Base-by-base conservation (phyloP, 2,329 filamentous ascomycete species). In the Fusarium hainanense region DNA sequence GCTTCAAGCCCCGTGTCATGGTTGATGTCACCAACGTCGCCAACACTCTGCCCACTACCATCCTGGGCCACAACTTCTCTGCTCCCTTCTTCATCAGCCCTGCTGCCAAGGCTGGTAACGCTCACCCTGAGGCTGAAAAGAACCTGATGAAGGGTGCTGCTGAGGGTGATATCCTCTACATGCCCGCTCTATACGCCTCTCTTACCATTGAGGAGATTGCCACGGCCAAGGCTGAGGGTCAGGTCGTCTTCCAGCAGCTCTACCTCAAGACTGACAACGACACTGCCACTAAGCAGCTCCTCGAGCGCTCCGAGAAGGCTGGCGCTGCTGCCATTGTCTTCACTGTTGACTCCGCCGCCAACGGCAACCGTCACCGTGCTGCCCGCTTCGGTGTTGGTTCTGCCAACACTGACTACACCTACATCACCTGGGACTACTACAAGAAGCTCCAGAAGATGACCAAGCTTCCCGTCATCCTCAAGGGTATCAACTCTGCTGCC, bases 41-140 rank as follows among this genome's bases (percentile, higher is more conserved):
- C 64, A 69, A 58, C 28, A 80, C 81, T 18, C 74, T 85, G 50
- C 54, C 69, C 18, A 86, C 85, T 7, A 85, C 81, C 20, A 83
- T 87, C 55, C 77, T 87, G 34, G 85, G 85, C 32, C 78, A 85
- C 77, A 84, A 86, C 76, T 85, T 86, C 75, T 84, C 82, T 1
- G 81, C 82, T 1, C 85, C 85, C n/a, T 84, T 88, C 78, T 88
- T 84, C 78, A 87, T 88, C 73, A 80, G 80, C 60, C 85, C 85
- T 7, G 83, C 81, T 12, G 83, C 85, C 27, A 79, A 79, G 8
- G 85, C 77, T 20, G 81, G 76, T 28, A 82, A 83, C 54, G 85
- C 74, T 10, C 79, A 87, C 66, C 74, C 78, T 0, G 79, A 82
- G 12, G 85, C 78, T 23, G 85, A 88, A 77, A 69, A 81, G 10